phyloP scores from a whole-genome alignment of 257 asterid species.

The Mentha longifolia region DNA sequence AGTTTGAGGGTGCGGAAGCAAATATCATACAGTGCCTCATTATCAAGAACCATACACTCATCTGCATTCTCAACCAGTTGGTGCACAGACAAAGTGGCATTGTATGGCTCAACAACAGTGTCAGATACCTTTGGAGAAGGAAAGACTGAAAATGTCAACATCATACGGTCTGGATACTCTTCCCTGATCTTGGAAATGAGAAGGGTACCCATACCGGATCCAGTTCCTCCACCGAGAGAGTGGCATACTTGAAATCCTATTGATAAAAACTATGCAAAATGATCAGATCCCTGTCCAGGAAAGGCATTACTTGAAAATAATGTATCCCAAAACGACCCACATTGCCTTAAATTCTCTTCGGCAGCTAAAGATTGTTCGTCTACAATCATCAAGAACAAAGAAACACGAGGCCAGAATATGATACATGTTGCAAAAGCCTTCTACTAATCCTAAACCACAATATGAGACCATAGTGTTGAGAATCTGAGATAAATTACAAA shows the following conservation, averaged over 20 bases:
- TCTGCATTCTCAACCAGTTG: slow-evolving; percentile 65
- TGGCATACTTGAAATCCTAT: slow-evolving; percentile 66
- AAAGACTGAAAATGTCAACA: slow-evolving; percentile 60
- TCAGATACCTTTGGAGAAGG: no score
- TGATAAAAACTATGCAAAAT: background rate
- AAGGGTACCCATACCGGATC: slow-evolving; percentile 70
- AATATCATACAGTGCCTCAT: slow-evolving; percentile 61
- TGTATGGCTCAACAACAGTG: no score
- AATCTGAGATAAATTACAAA: no score
- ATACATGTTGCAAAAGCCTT: background rate
- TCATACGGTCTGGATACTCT: slow-evolving; percentile 66
- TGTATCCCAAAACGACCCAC: background rate
- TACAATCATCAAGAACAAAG: slow-evolving; percentile 3
- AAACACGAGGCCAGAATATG: background rate
- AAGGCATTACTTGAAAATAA: background rate
- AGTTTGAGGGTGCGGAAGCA: slow-evolving; percentile 71
- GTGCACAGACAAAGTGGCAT: slow-evolving; percentile 61
- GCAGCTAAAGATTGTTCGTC: background rate
- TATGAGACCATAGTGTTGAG: background rate
- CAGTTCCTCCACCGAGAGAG: slow-evolving; percentile 67
- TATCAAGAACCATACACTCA: slow-evolving; percentile 66
- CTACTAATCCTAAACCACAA: background rate
- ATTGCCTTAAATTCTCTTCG: background rate
- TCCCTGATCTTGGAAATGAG: slow-evolving; percentile 65
- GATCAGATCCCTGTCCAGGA: background rate